Base-by-base conservation (phyloP, 2,329 filamentous ascomycete genomes). In the Ceratocystis eucalypticola region DNA sequence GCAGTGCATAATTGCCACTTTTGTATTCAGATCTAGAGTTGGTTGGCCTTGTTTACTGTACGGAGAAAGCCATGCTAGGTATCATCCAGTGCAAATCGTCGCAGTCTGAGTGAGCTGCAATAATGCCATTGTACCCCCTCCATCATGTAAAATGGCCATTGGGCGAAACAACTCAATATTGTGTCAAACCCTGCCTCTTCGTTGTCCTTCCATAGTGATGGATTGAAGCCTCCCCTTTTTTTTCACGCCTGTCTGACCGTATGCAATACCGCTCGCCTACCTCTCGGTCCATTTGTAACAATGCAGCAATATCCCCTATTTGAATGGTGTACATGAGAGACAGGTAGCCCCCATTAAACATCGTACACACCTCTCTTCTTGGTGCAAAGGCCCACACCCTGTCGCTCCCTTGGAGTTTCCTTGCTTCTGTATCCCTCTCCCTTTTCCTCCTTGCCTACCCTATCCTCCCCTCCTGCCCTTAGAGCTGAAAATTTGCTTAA, bases 201-300 rank as follows among this genome's bases (percentile, higher is more conserved):
- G 53, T 17, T 50, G 22, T n/a, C 22, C 17, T 57, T 33, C 53
- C 30, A 17, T 30, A 6, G 8, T 8, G 10, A 28, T 30, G 6
- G 53, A 57, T 57, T 20, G 30, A 57, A 22, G 10, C 22, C 22
- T 28, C 53, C 53, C 17, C 53, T 59, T n/a, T 17, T 20, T 22
- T 50, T 22, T 17, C 55, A 33, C 28, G n/a, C 25, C 28, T 59
- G 55, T 59, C 55, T 59, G 28, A 59, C 55, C 28, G 22, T 62
- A 62, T 62, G 10, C 41, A 46, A 62, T 62, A 45, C 15, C 41
- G 15, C 61, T 62, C 61, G 61, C 61, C 61, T 62, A 62, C 22
- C 20, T 62, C 41, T 44, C 61, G 37, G 61, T 12, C 33, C 33
- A 62, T 62, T 46, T 28, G 5, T 25, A 59, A 30, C 55, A 30